Base-by-base conservation (phyloP, 2,329 filamentous ascomycete species). In the Colletotrichum limetticola region DNA sequence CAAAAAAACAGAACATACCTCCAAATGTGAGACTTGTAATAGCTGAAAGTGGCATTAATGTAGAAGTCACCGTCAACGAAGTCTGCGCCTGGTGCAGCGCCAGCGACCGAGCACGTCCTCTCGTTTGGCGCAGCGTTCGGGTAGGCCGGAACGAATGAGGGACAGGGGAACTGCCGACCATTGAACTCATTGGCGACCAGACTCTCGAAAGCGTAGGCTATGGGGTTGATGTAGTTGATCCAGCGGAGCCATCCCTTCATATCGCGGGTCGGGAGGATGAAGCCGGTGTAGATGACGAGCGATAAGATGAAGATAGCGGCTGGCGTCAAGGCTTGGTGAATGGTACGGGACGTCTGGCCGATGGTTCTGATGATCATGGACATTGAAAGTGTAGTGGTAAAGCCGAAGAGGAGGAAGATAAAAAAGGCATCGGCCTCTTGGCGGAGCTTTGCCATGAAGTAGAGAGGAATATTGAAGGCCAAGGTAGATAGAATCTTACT, bases 141-240 rank as follows among this genome's bases (percentile, higher is more conserved):
- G 35, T 80, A 80, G 1, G 68, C 66, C 2, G 61, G 67, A n/a
- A 77, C 74, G 65, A 79, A 68, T 62, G 74, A 12, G 55, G 76
- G 12, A 76, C 77, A 60, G 0, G 72, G 63, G 76, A 89, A 92
- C 0, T 83, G 71, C 3, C 88, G 84, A 24, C 85, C 84, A 56
- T 87, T 75, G 86, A 87, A 87, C 76, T 94, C 92, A 75, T 93
- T 94, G 0, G 90, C 81, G 71, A 94, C 82, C 1, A 94, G 88
- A 2, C 88, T 89, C 78, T 94, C 92, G 75, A 93, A 94, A 1
- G 89, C 86, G 76, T 93, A 94, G 0, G 82, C 77, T 2, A 76
- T 78, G 0, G 87, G 87, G 67, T 89, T 89, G 72, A 88, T 78
- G 63, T 87, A 89, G 76, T 85, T 89, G 16, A 91, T 82, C 92